phyloP scores from a whole-genome alignment of 129 eudicot genomes.

The Pulicaria dysenterica region DNA sequence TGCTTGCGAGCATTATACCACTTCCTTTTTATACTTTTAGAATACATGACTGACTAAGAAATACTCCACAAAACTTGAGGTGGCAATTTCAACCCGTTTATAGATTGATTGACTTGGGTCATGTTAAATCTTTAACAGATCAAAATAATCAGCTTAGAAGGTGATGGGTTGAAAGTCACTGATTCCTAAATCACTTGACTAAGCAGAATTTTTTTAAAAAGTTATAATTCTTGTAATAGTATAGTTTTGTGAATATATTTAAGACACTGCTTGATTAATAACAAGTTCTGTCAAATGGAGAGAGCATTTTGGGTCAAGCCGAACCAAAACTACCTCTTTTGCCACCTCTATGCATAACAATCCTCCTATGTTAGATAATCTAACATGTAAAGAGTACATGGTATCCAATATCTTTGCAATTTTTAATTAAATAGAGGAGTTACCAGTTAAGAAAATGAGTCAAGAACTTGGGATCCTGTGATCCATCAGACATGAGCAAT shows the following conservation, averaged over 20 bases:
- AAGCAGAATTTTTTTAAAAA: not conserved
- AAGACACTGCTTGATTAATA: too few species aligned
- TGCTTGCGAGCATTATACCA: not conserved
- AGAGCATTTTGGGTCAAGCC: not conserved
- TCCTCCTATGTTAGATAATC: constrained; percentile 1
- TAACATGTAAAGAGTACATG: not conserved
- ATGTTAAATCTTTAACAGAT: not conserved
- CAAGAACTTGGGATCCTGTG: constrained; percentile 49
- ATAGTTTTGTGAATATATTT: too few species aligned
- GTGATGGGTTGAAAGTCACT: too few species aligned
- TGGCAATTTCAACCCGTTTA: not conserved
- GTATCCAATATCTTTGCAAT: not conserved
- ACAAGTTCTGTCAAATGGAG: not conserved
- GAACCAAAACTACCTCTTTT: not conserved
- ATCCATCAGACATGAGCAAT: constrained; percentile 52
- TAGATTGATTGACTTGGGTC: not conserved
- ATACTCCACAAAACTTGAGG: not conserved
- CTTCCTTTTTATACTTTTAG: not conserved
- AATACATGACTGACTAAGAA: not conserved
- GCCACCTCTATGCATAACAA: constrained; percentile 9
- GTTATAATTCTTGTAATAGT: too few species aligned
- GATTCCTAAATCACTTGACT: not conserved
- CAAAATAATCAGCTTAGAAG: not conserved
- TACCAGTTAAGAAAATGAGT: constrained; percentile 46
- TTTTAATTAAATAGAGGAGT: not conserved